These are phyloP conservation scores for Collybia nuda DNA, from an alignment of 768 basidiomycete genomes.

Conservation along the genomic window DNA sequence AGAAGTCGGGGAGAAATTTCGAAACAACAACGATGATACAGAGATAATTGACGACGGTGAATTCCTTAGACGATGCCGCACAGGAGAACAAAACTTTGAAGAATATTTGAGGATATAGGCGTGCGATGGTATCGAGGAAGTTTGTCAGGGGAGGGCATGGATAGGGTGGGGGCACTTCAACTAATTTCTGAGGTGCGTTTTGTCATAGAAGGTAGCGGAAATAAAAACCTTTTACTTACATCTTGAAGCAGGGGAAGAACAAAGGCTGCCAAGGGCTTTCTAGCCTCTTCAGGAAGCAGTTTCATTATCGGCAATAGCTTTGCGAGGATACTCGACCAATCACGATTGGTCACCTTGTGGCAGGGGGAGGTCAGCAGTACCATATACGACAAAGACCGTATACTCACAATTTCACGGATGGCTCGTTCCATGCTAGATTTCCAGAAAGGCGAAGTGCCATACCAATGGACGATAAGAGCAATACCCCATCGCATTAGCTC, in stretches of 20 bases:
- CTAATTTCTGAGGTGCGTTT: conserved; percentile 43
- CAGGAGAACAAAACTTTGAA: conserved; percentile 73
- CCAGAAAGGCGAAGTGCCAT: conserved; percentile 37
- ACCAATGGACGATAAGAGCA: conserved; percentile 36
- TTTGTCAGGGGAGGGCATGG: conserved; percentile 46
- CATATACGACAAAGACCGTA: neutral
- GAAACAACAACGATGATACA: conserved; percentile 51
- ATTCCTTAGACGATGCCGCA: conserved; percentile 62
- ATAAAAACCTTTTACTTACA: conserved; percentile 36
- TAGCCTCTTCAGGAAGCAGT: conserved; percentile 46
- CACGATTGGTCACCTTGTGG: conserved; percentile 32
- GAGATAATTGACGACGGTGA: conserved; percentile 59
- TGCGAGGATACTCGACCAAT: conserved; percentile 42
- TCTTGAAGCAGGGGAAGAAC: conserved; percentile 50
- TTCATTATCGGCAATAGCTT: conserved; percentile 42
- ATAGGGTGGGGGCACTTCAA: conserved; percentile 49
- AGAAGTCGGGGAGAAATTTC: conserved; percentile 59
- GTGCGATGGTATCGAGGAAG: conserved; percentile 52
- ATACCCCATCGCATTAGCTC: conserved; percentile 29
- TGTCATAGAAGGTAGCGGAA: neutral
- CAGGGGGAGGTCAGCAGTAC: neutral
- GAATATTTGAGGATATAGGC: conserved; percentile 58
- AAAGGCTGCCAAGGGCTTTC: conserved; percentile 35
- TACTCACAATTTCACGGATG: conserved; percentile 41
- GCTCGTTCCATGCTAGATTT: conserved; percentile 37